Base-by-base conservation (phyloP, 2,329 filamentous ascomycete genomes). In the Penicillium sp. region DNA sequence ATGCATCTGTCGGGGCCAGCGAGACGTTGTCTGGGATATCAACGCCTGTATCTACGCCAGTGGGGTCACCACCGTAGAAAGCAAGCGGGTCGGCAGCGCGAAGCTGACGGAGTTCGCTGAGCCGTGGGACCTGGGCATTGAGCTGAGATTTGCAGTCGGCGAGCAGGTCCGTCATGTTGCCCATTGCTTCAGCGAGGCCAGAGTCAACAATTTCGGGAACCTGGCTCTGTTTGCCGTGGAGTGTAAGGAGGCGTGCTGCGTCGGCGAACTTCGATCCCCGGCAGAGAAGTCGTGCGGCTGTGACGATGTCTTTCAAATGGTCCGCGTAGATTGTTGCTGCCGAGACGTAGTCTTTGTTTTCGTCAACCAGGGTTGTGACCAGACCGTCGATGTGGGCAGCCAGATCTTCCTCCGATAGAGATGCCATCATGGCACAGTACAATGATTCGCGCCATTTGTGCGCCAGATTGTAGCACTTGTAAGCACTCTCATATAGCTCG, bases 1-100 rank as follows among this genome's bases (percentile, higher is more conserved):
- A 89, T 19, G 91, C 80, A 50, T 92, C 85, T 4, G 91, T 96
- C 0, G 92, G 89, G 0, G 94, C 94, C 2, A 99, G 80, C 1
- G 91, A 96, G 47, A 99, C 82, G 73, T 99, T 92, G 70, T 99
- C 94, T 0, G 93, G 94, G 1, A 96, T 82, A 62, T 96, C 90
- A 5, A 75, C 79, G 53, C 83, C 86, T 1, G 76, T 19, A 75
- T 83, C 31, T 64, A 80, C 50, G 6, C 79, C 79, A 5, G 78
- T 77, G 5, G 84, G 79, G 64, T 91, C 88, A 51, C 90, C 90
- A 63, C 94, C 91, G 73, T 90, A 95, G 76, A 96, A 97, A 3
- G 88, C 88, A 31, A 97, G 79, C 0, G 94, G 94, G 66, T 99
- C 91, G 61, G 90, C 86, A 37, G 83, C 82, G 51, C 95, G 95